A percentile compares a stretch with the other conserved stretches of the same genome.
Conservation (phyloP, 495 filamentous ascomycete genomes). For the Trichodelitschia bisporula region DNA sequence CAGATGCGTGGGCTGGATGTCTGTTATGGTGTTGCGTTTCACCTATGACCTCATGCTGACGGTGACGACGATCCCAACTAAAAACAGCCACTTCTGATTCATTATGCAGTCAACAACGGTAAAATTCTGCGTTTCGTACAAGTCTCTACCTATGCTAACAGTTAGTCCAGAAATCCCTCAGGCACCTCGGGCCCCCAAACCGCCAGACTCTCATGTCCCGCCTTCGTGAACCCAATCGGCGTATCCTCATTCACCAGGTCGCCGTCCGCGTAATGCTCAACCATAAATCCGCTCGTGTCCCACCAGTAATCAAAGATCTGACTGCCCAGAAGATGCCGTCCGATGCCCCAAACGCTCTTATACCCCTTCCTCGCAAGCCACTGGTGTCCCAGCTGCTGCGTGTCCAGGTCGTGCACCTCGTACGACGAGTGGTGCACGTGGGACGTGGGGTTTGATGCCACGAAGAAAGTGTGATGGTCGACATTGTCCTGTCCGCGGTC, state of each 20-base stretch:
- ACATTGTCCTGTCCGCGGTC: constrained; percentile 32
- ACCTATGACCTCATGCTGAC: too few species aligned
- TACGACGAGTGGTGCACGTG: constrained; percentile 52
- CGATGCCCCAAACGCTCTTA: constrained; percentile 44
- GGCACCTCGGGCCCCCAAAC: constrained; percentile 6
- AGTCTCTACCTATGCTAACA: too few species aligned
- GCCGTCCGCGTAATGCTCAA: constrained; percentile 15
- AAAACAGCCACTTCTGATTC: too few species aligned
- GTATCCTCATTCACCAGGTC: constrained; percentile 14
- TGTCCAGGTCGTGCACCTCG: constrained; percentile 56
- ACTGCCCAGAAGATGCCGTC: constrained; percentile 40
- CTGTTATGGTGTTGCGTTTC: too few species aligned
- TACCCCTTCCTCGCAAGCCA: constrained; percentile 40
- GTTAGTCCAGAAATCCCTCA: neutral
- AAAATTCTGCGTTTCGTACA: too few species aligned
- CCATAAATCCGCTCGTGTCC: constrained; percentile 9
- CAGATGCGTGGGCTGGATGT: too few species aligned
- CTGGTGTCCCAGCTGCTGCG: constrained; percentile 47
- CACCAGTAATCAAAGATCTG: constrained; percentile 51
- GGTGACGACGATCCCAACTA: too few species aligned
- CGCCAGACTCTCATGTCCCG: constrained; percentile 1
- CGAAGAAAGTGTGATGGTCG: constrained; percentile 56
- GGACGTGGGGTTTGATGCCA: constrained; percentile 19
- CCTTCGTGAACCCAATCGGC: constrained; percentile 1
- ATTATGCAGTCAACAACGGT: too few species aligned